phyloP scores from a whole-genome alignment of 768 basidiomycete genomes.

The Lentinula lateritia region DNA sequence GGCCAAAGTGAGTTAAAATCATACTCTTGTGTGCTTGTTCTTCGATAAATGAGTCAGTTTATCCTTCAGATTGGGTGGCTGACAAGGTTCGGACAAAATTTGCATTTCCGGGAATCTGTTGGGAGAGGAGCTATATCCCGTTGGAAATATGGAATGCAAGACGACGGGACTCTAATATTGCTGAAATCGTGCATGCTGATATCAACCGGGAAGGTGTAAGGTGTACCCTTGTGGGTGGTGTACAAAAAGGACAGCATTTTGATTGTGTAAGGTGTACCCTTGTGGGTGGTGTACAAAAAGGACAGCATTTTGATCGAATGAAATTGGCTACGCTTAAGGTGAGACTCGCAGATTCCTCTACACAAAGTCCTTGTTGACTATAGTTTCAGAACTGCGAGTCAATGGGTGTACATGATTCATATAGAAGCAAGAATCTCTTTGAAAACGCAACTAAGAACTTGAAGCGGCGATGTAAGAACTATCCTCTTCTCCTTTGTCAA shows the following conservation, averaged over 20 bases:
- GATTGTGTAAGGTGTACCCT: no score
- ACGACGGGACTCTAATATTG: conserved; percentile 18
- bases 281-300: no score
- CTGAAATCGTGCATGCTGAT: conserved; percentile 20
- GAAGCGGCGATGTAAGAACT: conserved; percentile 4
- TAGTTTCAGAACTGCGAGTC: not conserved
- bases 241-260: no score
- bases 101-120: conserved; percentile 21
- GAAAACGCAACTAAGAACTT: conserved; percentile 1
- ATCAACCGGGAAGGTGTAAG: conserved; percentile 20
- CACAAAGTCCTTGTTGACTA: no score
- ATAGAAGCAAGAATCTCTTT: not conserved
- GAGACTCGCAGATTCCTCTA: no score
- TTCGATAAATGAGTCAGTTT: no score
- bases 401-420: not conserved
- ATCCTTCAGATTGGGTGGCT: conserved; percentile 22
- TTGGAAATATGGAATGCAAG: conserved; percentile 18
- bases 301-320: conserved; percentile 8
- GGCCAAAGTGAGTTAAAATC: conserved; percentile 9
- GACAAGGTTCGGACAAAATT: conserved; percentile 21
- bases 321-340: conserved; percentile 8
- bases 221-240: conserved; percentile 13
- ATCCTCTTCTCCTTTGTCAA: no score
- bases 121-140: conserved; percentile 22
- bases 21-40: no score